Evolutionary conservation across 495 filamentous ascomycete species (phyloP).

Genomic region (Tuber melanosporum): DNA sequence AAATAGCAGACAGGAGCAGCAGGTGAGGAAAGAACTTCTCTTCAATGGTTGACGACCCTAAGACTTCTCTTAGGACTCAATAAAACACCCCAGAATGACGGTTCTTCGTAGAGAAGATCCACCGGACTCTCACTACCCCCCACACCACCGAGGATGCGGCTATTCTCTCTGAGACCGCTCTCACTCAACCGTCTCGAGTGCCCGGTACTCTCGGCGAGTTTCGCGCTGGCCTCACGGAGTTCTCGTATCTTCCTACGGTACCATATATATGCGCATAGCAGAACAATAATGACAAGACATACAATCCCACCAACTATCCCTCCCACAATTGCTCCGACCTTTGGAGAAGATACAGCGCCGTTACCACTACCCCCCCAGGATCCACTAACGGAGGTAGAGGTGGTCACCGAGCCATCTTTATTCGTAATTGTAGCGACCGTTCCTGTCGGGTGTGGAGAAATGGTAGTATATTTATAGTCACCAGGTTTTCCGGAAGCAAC

Average conservation of each 20-base stretch:
- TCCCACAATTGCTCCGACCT: constrained; percentile 57
- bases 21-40: background rate
- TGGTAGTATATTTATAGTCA: constrained; percentile 52
- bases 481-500: constrained; percentile 60
- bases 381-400: constrained; percentile 43
- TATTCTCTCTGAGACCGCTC: constrained; percentile 36
- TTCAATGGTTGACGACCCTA: constrained; percentile 58
- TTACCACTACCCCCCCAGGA: constrained; percentile 19
- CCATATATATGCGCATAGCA: constrained; percentile 42
- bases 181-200: constrained; percentile 55
- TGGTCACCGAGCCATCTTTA: constrained; percentile 53
- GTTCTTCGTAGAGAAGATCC: constrained; percentile 58
- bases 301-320: constrained; percentile 58
- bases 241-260: constrained; percentile 44
- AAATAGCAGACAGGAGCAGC: background rate
- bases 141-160: constrained; percentile 27
- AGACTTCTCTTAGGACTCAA: constrained; percentile 65
- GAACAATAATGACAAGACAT: constrained; percentile 53
- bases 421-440: constrained; percentile 60
- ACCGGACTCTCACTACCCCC: constrained; percentile 45
- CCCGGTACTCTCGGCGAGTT: constrained; percentile 55
- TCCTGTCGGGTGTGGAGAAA: constrained; percentile 47
- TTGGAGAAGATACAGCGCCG: constrained; percentile 41
- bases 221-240: constrained; percentile 62
- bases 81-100: constrained; percentile 67